Evolutionary conservation across 352 stramenopile genomes (phyloP), one percentile per base, ranked within the genome.

Genomic region (Pythium vanterpoolii): DNA sequence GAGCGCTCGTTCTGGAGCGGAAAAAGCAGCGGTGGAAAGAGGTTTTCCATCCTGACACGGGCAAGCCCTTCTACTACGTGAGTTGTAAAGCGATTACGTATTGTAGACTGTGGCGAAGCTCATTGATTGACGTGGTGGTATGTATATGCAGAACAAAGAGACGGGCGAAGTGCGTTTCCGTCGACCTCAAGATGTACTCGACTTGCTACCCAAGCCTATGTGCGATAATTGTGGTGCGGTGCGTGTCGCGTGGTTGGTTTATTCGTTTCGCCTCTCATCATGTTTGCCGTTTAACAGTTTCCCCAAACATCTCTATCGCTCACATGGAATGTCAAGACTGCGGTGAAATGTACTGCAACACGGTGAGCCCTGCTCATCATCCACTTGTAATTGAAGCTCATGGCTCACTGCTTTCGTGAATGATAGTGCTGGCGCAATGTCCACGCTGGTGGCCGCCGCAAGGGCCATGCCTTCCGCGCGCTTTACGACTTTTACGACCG

Each of bases 401-500:
- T 11, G 10, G 18, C 39, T 60, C 27, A 24, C 28, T 19, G 11
- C 10, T 60, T 3, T 33, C 2, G 64, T 24, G 28, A 27, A 31
- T 3, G 36, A 8, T 62, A 93, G 67, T 98, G 93, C 73, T 98
- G 75, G 72, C 19, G 81, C 16, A 80, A 82, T 36, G 90, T 98
- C 48, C 90, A 98, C 56, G 77, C 76, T 11, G 90, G 91, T 38
- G 91, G 91, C 21, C 82, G 82, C 47, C 73, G 93, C 28, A 72
- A 76, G 28, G 19, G 54, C 4, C 93, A 98, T 72, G 62, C 69
- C 19, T 98, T 97, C 62, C 80, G 89, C 40, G 76, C 78, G 24
- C 62, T 98, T 0, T 97, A 96, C 64, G 94, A 98, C 64, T 97
- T 77, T 63, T 97, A 97, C 60, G 90, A 78, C 13, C 86, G 77